Conservation (phyloP, 768 basidiomycete genomes). For the Phlebiopsis gigantea region DNA sequence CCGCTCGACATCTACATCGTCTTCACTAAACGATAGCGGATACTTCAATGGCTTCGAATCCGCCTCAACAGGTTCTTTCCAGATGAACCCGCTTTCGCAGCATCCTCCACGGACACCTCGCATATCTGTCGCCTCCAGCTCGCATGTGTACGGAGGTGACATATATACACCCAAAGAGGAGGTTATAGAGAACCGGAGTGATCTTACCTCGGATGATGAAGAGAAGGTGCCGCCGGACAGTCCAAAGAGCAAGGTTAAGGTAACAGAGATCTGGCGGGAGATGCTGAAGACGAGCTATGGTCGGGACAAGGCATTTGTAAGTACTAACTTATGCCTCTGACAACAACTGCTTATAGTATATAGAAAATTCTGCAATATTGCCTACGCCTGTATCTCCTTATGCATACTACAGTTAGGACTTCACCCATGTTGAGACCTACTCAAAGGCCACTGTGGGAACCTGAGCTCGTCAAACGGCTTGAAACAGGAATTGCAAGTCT, state of each 20-base stretch:
- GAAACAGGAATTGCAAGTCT: slow-evolving; percentile 59
- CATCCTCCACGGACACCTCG: slow-evolving; percentile 78
- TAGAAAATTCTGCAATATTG: slow-evolving; percentile 89
- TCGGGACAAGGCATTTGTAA: slow-evolving; percentile 80
- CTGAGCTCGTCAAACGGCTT: slow-evolving; percentile 53
- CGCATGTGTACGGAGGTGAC: slow-evolving; percentile 36
- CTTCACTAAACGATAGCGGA: slow-evolving; percentile 36
- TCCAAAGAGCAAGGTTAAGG: slow-evolving; percentile 42
- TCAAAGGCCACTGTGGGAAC: slow-evolving; percentile 47
- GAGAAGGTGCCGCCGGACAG: slow-evolving; percentile 26
- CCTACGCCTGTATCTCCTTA: slow-evolving; percentile 65
- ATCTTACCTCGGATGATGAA: slow-evolving; percentile 25
- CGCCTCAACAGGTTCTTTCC: slow-evolving; percentile 42
- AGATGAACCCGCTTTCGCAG: slow-evolving; percentile 75
- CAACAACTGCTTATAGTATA: background rate
- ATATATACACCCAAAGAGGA: slow-evolving; percentile 40
- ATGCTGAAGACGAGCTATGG: slow-evolving; percentile 74
- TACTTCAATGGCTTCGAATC: slow-evolving; percentile 51
- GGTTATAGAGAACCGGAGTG: slow-evolving; percentile 25
- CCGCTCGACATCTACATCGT: slow-evolving; percentile 35
- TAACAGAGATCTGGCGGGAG: slow-evolving; percentile 76
- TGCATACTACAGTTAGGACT: slow-evolving; percentile 51
- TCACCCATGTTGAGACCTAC: slow-evolving; percentile 43
- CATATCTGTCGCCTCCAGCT: slow-evolving; percentile 37
- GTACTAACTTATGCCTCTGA: slow-evolving; percentile 25